Evolutionary conservation across 2,329 filamentous ascomycete genomes (phyloP).

Genomic region (Alternaria triticina): DNA sequence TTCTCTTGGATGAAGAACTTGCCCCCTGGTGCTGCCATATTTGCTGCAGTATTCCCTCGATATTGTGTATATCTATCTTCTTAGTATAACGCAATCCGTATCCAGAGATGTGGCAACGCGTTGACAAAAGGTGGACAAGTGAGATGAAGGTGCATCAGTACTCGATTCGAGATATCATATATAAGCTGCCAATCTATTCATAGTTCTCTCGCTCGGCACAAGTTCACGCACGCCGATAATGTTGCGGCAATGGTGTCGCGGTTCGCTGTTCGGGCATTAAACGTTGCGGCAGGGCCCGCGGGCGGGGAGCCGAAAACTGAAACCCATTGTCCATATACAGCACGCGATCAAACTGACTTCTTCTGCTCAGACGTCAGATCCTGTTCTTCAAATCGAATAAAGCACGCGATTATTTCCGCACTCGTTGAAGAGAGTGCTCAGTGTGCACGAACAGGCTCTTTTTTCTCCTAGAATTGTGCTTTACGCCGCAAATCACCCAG

Average conservation of each 20-base stretch:
- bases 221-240: background rate
- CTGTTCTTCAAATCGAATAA: background rate
- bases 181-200: background rate
- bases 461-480: too few species aligned
- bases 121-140: background rate
- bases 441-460: background rate
- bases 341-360: background rate
- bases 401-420: background rate
- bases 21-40: slow-evolving; percentile 51
- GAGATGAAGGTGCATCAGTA: background rate
- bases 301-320: slow-evolving; percentile 18
- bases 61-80: background rate
- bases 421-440: background rate
- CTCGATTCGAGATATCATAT: background rate
- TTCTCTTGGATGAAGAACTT: slow-evolving; percentile 57
- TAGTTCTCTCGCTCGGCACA: background rate
- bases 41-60: slow-evolving; percentile 1
- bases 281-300: background rate
- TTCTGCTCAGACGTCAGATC: background rate
- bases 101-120: background rate
- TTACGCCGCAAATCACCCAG: background rate
- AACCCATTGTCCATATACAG: background rate
- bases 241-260: slow-evolving; percentile 3
- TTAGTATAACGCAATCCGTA: background rate
- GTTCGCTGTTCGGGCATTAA: slow-evolving; percentile 2